Base-by-base conservation (phyloP, 805 yeast genomes). In the Monosporozyma yasuniensis region DNA sequence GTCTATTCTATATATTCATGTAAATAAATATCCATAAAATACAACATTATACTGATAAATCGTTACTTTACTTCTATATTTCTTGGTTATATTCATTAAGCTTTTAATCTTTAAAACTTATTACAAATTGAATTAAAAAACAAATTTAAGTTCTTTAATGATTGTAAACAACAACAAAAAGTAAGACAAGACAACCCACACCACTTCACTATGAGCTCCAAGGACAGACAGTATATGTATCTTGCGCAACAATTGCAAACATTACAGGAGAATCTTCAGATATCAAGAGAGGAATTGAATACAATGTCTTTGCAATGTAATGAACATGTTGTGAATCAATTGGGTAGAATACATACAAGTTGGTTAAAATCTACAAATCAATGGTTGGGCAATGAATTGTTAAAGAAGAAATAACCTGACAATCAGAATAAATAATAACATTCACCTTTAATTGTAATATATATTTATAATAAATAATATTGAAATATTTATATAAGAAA, bases 291-390 rank as follows among this genome's bases (percentile, higher is more conserved):
- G 16, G 66, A 64, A 32, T 46, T 66, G 46, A 58, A 59, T 19
- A 49, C 54, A 9, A 57, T 65, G 67, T 61, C 68, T 9, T 51
- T 48, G n/a, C 67, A 64, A 37, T 61, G 68, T 47, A 61, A 62
- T 21, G 54, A 58, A 28, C 60, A 64, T 44, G 47, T 64, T 30
- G 59, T 66, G 6, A 63, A 62, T 11, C 67, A 64, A 46, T 46
- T 66, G 22, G 70, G 70, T 7, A 62, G 61, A 44, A 54, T 61
- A 1, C 63, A 65, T 42, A 63, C 67, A 3, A 57, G 65, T 48
- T 61, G 65, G 63, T 56, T 66, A 39, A 60, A 64, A 25, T 64
- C 67, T 9, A 59, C 67, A 22, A 64, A 65, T 54, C 60, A 51
- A 52, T 64, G 61, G 52, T 57, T 52, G 18, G 52, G 51, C 12